phyloP scores from a whole-genome alignment of 1,284 basidiomycete genomes.

The Meripilus lineatus region DNA sequence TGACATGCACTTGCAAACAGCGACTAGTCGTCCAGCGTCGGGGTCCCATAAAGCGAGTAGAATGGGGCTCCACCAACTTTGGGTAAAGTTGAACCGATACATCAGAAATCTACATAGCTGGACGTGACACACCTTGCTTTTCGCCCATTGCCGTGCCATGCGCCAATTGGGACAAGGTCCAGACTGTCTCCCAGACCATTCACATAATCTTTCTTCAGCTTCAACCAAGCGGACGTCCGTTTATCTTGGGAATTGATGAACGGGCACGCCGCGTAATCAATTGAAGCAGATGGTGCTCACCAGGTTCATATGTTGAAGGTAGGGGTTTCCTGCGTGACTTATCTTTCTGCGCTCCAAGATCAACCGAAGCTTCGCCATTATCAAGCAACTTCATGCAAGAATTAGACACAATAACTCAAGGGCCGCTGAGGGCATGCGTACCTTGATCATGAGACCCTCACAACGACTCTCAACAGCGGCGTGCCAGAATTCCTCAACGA shows the following conservation, averaged over 20 bases:
- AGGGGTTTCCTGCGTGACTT: slow-evolving; percentile 63
- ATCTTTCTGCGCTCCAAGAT: slow-evolving; percentile 29
- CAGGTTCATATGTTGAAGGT: slow-evolving; percentile 88
- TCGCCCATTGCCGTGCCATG: slow-evolving; percentile 86
- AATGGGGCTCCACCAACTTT: slow-evolving; percentile 81
- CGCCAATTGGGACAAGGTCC: slow-evolving; percentile 75
- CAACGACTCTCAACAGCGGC: slow-evolving; percentile 77
- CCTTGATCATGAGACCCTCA: slow-evolving; percentile 95
- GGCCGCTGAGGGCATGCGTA: slow-evolving; percentile 29
- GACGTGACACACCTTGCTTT: slow-evolving; percentile 60
- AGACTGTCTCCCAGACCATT: slow-evolving; percentile 65
- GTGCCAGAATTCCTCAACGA: slow-evolving; percentile 77
- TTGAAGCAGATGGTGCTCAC: slow-evolving; percentile 27
- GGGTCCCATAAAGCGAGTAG: slow-evolving; percentile 81
- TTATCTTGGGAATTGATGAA: slow-evolving; percentile 42
- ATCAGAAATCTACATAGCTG: background rate
- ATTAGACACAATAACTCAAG: slow-evolving; percentile 17
- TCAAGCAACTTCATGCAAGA: slow-evolving; percentile 49
- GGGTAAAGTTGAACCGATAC: background rate
- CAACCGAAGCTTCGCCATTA: slow-evolving; percentile 37
- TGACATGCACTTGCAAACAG: slow-evolving; percentile 87
- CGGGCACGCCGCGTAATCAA: background rate
- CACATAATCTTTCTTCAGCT: slow-evolving; percentile 78
- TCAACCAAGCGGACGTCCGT: slow-evolving; percentile 53
- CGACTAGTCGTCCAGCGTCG: slow-evolving; percentile 64